phyloP scores from a whole-genome alignment of 73 alveolate genomes.

The Tetrahymena thermophila region DNA sequence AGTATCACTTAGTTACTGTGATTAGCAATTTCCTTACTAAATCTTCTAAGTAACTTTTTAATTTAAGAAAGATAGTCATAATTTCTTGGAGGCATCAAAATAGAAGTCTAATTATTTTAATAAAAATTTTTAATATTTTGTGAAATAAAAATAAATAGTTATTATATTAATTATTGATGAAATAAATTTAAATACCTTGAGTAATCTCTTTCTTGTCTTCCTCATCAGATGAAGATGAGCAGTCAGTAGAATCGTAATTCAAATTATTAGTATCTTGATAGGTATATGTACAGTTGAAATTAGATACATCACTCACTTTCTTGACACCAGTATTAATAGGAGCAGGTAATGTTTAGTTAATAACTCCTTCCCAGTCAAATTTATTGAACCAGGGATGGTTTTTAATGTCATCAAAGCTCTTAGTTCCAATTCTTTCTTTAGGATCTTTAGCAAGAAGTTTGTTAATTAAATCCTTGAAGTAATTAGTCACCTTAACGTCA shows the following conservation, averaged over 20 bases:
- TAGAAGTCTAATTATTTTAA: background rate
- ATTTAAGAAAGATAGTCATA: background rate
- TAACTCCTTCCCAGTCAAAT: background rate
- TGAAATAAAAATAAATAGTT: background rate
- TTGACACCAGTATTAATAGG: background rate
- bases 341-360: background rate
- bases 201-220: background rate
- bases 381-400: background rate
- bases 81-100: background rate
- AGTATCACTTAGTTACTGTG: background rate
- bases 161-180: background rate
- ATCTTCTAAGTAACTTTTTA: background rate
- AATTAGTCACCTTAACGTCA: background rate
- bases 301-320: background rate
- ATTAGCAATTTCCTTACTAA: background rate
- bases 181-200: background rate
- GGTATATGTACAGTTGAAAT: background rate
- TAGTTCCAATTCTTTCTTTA: background rate
- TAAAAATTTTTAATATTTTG: background rate
- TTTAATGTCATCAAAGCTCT: background rate
- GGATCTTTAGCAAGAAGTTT: constrained; percentile 22
- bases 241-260: background rate
- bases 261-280: background rate
- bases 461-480: constrained; percentile 2
- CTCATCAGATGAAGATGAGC: background rate